Conservation (phyloP, 495 filamentous ascomycete genomes). For the Lasiosphaeria miniovina region DNA sequence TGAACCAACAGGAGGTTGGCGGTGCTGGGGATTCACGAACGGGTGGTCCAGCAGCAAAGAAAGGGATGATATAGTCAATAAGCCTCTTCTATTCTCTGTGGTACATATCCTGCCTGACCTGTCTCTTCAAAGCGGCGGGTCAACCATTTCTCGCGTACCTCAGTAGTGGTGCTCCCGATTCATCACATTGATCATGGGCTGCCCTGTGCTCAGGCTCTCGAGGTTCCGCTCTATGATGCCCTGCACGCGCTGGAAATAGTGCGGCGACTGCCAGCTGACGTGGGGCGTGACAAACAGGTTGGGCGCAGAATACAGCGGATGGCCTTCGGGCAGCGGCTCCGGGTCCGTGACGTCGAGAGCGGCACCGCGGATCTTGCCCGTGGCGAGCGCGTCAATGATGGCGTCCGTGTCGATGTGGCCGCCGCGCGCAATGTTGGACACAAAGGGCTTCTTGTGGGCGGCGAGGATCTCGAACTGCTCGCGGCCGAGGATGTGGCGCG, state of each 20-base stretch:
- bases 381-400: slow-evolving; percentile 60
- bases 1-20: no score
- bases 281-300: slow-evolving; percentile 81
- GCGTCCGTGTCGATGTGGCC: slow-evolving; percentile 67
- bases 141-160: not conserved
- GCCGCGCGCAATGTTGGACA: slow-evolving; percentile 76
- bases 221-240: slow-evolving; percentile 47
- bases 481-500: slow-evolving; percentile 57
- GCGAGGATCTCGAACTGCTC: slow-evolving; percentile 66
- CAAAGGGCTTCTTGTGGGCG: slow-evolving; percentile 50
- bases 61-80: no score
- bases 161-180: slow-evolving; percentile 32
- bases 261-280: slow-evolving; percentile 59
- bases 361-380: slow-evolving; percentile 61
- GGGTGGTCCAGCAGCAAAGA: no score
- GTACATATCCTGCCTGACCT: no score
- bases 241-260: slow-evolving; percentile 59
- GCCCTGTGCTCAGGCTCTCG: slow-evolving; percentile 25
- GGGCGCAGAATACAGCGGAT: slow-evolving; percentile 68
- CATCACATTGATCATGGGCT: slow-evolving; percentile 34
- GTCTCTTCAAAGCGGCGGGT: not conserved
- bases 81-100: no score
- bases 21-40: no score
- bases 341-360: slow-evolving; percentile 86
- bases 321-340: slow-evolving; percentile 70